phyloP scores from a whole-genome alignment of 768 basidiomycete species.

The Phallus indusiatus region DNA sequence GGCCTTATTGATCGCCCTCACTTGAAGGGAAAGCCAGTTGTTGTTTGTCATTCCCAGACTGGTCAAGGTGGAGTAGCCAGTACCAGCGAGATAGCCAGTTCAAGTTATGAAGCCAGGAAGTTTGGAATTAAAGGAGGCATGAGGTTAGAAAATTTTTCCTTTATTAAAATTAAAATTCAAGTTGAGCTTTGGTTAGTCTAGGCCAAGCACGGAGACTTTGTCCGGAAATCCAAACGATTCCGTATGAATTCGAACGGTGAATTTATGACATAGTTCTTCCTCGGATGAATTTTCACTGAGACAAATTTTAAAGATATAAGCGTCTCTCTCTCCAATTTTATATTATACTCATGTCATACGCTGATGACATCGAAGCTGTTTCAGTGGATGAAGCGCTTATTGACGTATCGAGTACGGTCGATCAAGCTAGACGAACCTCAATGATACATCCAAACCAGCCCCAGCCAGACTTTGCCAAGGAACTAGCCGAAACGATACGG shows the following conservation, averaged over 20 bases:
- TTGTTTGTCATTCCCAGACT: conserved; percentile 92
- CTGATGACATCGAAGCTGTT: conserved; percentile 89
- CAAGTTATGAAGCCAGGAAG: conserved; percentile 85
- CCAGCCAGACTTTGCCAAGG: conserved; percentile 40
- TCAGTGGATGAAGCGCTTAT: conserved; percentile 95
- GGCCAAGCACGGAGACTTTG: conserved; percentile 75
- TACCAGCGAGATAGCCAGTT: conserved; percentile 91
- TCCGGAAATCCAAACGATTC: conserved; percentile 62
- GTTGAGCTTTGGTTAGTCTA: conserved; percentile 36
- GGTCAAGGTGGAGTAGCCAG: conserved; percentile 60
- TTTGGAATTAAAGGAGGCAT: conserved; percentile 92
- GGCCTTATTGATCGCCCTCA: conserved; percentile 73
- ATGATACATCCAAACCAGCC: neutral
- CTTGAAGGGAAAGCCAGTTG: conserved; percentile 78
- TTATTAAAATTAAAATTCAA: neutral
- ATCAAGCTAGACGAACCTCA: conserved; percentile 21
- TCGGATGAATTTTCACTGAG: neutral
- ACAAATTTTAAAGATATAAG: conserved; percentile 55
- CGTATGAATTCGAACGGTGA: conserved; percentile 88
- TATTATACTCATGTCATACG: conserved; percentile 80
- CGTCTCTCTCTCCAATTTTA: conserved; percentile 81
- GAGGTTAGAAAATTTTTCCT: conserved; percentile 45
- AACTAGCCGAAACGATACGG: conserved; percentile 75
- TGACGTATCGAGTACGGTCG: conserved; percentile 63
- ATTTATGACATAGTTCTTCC: conserved; percentile 12